Evolutionary conservation across 345 rosid genomes (phyloP), one percentile per base, ranked within the genome.

Genomic region (Clausena lansium): DNA sequence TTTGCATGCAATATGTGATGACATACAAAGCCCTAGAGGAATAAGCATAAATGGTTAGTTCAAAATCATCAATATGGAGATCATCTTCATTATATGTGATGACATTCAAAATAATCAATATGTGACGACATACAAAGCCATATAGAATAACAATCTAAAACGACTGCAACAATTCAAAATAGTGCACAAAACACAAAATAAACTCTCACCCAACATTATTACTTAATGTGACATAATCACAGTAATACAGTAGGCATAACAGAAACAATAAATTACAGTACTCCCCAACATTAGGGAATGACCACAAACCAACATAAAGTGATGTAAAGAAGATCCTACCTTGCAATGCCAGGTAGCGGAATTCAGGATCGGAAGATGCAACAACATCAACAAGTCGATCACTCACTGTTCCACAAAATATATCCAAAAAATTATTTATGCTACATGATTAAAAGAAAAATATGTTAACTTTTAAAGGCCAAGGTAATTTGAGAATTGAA

Each of bases 61-160:
- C 50, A 45, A 13, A 45, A 45, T 45, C 50, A 13, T 11, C 81
- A 84, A 84, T 84, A 76, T 79, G 77, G 67, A 17, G 81, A 77
- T 76, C 70, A 72, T 86, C 90, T 70, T 80, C 82, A 41, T 77
- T 82, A 66, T 78, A 78, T 66, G 83, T 79, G 76, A 45, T 45
- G 50, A 41, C 1, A 41, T 41, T 41, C 10, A 41, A 41, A 41
- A 41, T 41, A 80, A 85, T 27, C 83, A 61, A 95, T 84, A 79
- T 85, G 82, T 7, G 88, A 86, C 70, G 94, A 91, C 88, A 95
- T 86, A 88, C 94, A 85, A 80, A 90, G 85, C 72, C 98, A 97
- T 93, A 76, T 55, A 76, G 70, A 47, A 63, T 17, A 7, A 19
- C 8, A 60, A 41, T 15, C 25, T 36, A 39, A 59, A 61, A 73